These are phyloP conservation scores for Colletotrichum orbiculare DNA, from an alignment of 2,329 filamentous ascomycete genomes.

Conservation along the genomic window DNA sequence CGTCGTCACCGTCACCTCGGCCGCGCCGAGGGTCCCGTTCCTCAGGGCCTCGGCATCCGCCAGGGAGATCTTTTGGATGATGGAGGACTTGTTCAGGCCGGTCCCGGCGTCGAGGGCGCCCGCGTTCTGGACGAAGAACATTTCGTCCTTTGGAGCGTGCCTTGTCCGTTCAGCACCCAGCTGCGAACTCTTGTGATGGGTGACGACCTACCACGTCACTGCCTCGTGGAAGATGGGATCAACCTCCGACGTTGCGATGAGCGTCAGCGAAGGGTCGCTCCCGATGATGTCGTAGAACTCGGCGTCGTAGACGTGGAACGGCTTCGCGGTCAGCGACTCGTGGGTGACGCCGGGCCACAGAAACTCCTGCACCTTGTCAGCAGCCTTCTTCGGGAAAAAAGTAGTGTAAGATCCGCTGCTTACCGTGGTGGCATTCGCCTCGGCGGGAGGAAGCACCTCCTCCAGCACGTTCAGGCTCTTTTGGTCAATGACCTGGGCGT, in stretches of 20 bases:
- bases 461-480: constrained; percentile 55
- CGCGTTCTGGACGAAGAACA: constrained; percentile 66
- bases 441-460: constrained; percentile 49
- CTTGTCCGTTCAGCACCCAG: not conserved
- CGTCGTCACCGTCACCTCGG: constrained; percentile 53
- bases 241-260: constrained; percentile 56
- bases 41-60: constrained; percentile 54
- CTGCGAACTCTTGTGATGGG: not conserved
- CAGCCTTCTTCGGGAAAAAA: not conserved
- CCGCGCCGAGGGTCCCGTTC: constrained; percentile 49
- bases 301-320: constrained; percentile 60
- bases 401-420: constrained; percentile 19
- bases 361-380: constrained; percentile 46
- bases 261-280: constrained; percentile 58
- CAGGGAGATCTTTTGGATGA: constrained; percentile 62
- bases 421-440: constrained; percentile 51
- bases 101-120: constrained; percentile 59
- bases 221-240: constrained; percentile 67
- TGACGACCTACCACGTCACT: constrained; percentile 54
- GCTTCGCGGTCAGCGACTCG: constrained; percentile 50
- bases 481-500: constrained; percentile 56
- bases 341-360: constrained; percentile 56
- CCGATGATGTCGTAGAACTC: constrained; percentile 64
- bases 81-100: constrained; percentile 60
- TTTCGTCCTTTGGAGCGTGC: constrained; percentile 58